phyloP scores from a whole-genome alignment of 2,329 filamentous ascomycete species.

The Penicillium occitanis region DNA sequence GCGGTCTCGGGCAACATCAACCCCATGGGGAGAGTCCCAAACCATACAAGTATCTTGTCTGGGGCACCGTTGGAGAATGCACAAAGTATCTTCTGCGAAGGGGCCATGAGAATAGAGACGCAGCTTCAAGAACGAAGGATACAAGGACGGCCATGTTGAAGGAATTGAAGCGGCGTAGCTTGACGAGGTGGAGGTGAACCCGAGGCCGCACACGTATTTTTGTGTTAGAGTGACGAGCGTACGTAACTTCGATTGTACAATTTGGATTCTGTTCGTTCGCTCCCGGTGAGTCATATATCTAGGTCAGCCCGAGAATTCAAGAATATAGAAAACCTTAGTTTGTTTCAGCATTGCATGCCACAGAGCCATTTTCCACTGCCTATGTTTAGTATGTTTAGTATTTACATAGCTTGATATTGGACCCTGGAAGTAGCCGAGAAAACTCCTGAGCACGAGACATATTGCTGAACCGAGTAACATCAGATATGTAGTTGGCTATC shows the following conservation, averaged over 20 bases:
- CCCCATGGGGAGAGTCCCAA: conserved; percentile 43
- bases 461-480: not conserved
- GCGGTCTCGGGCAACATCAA: conserved; percentile 33
- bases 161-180: conserved; percentile 47
- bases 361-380: not conserved
- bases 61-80: conserved; percentile 66
- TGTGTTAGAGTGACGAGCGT: not conserved
- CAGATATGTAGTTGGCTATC: not conserved
- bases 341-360: not conserved
- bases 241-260: not conserved
- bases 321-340: not conserved
- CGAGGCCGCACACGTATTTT: not conserved
- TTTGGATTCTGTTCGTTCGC: not conserved
- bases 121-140: conserved; percentile 52
- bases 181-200: not conserved
- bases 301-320: not conserved
- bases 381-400: not conserved
- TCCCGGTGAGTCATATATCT: not conserved
- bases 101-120: conserved; percentile 60
- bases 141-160: conserved; percentile 52
- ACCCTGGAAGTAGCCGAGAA: not conserved
- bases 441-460: not conserved
- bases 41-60: conserved; percentile 56
- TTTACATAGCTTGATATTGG: not conserved
- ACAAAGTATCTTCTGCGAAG: conserved; percentile 67